phyloP scores from a whole-genome alignment of 805 yeast species.

The Ogataea philodendri region DNA sequence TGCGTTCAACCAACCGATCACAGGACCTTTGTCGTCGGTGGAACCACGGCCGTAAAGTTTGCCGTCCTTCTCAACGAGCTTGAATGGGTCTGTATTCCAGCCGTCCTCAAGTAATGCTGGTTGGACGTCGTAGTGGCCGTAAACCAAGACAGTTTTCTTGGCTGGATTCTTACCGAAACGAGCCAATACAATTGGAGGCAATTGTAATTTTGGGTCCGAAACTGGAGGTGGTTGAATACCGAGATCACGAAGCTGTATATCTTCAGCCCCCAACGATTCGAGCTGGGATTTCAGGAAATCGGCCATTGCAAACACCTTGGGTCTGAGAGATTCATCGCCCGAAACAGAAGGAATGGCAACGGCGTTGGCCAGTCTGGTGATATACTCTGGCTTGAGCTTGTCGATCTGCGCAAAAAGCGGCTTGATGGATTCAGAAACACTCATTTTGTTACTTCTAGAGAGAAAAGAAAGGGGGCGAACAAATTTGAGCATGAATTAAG shows the following conservation, averaged over 20 bases:
- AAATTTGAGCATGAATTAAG: slow-evolving; percentile 10
- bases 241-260: slow-evolving; percentile 75
- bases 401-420: slow-evolving; percentile 60
- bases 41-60: slow-evolving; percentile 89
- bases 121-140: slow-evolving; percentile 98
- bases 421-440: slow-evolving; percentile 30
- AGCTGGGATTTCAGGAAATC: slow-evolving; percentile 73
- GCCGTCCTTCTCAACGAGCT: slow-evolving; percentile 63
- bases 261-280: slow-evolving; percentile 70
- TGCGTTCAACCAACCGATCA: slow-evolving; percentile 92
- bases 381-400: slow-evolving; percentile 71
- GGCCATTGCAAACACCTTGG: slow-evolving; percentile 87
- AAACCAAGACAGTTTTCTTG: slow-evolving; percentile 86
- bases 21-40: slow-evolving; percentile 98
- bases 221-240: slow-evolving; percentile 94
- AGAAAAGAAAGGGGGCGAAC: slow-evolving; percentile 13
- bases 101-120: slow-evolving; percentile 94
- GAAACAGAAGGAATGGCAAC: slow-evolving; percentile 95
- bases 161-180: slow-evolving; percentile 77
- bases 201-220: slow-evolving; percentile 56
- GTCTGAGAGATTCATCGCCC: slow-evolving; percentile 83
- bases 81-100: slow-evolving; percentile 92
- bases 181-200: slow-evolving; percentile 95
- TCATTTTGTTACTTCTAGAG: slow-evolving; percentile 16
- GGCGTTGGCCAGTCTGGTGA: slow-evolving; percentile 73